A percentile compares a stretch with the other conserved stretches of the same genome.
phyloP scores from a whole-genome alignment of 169 alveolate genomes.

The Miamiensis avidus region DNA sequence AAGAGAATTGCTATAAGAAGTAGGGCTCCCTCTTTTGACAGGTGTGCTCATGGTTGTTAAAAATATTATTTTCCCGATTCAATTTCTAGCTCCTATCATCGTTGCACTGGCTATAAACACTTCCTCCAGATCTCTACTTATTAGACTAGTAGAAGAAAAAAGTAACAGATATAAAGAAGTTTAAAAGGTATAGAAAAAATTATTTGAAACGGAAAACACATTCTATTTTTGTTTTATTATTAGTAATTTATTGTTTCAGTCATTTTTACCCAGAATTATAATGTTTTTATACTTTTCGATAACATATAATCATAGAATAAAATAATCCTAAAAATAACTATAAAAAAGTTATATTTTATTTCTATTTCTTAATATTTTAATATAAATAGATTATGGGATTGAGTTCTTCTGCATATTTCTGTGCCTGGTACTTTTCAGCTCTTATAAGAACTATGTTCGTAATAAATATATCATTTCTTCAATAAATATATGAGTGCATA shows the following conservation, averaged over 20 bases:
- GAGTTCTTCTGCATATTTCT: neutral
- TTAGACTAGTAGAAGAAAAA: constrained; percentile 26
- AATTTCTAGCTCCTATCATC: constrained; percentile 18
- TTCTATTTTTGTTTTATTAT: too few relatives aligned
- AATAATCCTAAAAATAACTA: too few relatives aligned
- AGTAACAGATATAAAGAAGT: constrained; percentile 23
- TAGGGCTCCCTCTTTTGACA: constrained; percentile 10
- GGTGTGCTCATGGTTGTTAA: constrained; percentile 9
- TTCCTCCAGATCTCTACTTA: constrained; percentile 21
- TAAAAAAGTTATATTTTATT: too few relatives aligned
- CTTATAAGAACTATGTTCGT: neutral
- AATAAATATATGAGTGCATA: too few relatives aligned
- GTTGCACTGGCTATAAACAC: constrained; percentile 20
- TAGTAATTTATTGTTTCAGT: neutral
- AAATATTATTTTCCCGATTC: neutral
- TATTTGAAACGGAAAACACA: too few relatives aligned
- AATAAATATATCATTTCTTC: too few relatives aligned
- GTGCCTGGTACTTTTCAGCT: neutral
- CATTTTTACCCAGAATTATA: too few relatives aligned
- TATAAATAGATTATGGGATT: neutral
- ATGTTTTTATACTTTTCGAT: too few relatives aligned
- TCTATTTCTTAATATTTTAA: too few relatives aligned
- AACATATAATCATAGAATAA: too few relatives aligned
- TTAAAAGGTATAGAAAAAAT: neutral
- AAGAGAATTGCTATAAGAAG: constrained; percentile 7